phyloP scores from a whole-genome alignment of 306 rosid species.

The Casuarina equisetifolia region DNA sequence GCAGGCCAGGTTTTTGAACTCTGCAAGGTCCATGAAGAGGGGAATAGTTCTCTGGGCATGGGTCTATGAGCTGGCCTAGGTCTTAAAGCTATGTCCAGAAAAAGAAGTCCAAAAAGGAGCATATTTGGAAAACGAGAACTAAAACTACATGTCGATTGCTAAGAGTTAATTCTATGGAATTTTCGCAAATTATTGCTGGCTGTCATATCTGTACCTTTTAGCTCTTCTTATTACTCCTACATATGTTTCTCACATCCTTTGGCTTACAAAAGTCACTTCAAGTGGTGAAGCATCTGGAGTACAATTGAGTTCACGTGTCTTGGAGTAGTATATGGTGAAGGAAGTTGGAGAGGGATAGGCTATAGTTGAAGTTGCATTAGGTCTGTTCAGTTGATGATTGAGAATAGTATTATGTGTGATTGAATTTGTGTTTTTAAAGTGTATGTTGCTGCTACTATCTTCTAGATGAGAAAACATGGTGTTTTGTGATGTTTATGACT shows the following conservation, averaged over 20 bases:
- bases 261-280: no score
- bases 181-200: not conserved
- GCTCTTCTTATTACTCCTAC: no score
- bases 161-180: not conserved
- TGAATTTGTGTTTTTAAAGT: not conserved
- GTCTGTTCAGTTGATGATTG: no score
- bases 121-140: not conserved
- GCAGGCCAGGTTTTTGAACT: not conserved
- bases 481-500: conserved; percentile 23
- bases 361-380: no score
- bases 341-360: no score
- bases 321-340: no score
- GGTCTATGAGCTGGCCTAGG: not conserved
- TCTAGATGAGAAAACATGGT: not conserved
- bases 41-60: not conserved
- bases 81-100: not conserved
- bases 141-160: not conserved
- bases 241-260: no score
- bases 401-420: no score
- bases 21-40: not conserved
- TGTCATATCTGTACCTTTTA: not conserved
- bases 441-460: not conserved
- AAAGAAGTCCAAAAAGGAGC: not conserved
- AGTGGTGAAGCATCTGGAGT: no score
- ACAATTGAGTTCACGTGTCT: no score